Percentiles rank a stretch among this genome's conserved stretches.
phyloP scores from a whole-genome alignment of 2,329 filamentous ascomycete genomes.

The Cladosporium sp. region DNA sequence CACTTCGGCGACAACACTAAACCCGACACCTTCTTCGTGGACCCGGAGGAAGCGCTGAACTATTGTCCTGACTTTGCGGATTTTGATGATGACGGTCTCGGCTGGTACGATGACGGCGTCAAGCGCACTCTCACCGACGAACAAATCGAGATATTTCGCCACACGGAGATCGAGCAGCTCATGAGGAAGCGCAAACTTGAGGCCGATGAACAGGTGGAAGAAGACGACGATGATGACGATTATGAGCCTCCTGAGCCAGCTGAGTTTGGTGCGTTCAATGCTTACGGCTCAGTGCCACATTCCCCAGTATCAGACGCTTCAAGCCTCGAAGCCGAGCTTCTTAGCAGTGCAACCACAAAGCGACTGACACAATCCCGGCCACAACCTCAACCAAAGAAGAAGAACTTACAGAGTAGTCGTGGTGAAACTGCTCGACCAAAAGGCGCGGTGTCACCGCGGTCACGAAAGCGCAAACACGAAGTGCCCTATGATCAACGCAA shows the following conservation, averaged over 20 bases:
- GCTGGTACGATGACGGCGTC: slow-evolving; percentile 82
- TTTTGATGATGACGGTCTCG: slow-evolving; percentile 65
- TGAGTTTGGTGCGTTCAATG: background rate
- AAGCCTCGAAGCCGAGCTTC: slow-evolving; percentile 32
- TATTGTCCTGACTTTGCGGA: slow-evolving; percentile 38
- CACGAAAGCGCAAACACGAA: slow-evolving; percentile 25
- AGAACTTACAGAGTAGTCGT: slow-evolving; percentile 26
- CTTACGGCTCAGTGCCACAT: background rate
- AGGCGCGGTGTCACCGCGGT: slow-evolving; percentile 6
- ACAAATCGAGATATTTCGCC: slow-evolving; percentile 86
- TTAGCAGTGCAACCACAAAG: slow-evolving; percentile 17
- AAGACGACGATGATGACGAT: slow-evolving; percentile 20
- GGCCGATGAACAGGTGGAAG: slow-evolving; percentile 22
- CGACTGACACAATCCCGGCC: slow-evolving; percentile 15
- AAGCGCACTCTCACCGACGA: slow-evolving; percentile 90
- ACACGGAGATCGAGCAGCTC: slow-evolving; percentile 77
- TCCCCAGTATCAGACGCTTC: slow-evolving; percentile 32
- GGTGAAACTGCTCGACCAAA: slow-evolving; percentile 23
- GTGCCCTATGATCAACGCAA: slow-evolving; percentile 37
- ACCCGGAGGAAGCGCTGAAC: slow-evolving; percentile 31
- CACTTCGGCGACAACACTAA: slow-evolving; percentile 46
- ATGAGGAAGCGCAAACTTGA: slow-evolving; percentile 22
- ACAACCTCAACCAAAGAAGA: slow-evolving; percentile 16
- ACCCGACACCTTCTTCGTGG: slow-evolving; percentile 39
- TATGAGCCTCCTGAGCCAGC: slow-evolving; percentile 13